Evolutionary conservation across 2,329 filamentous ascomycete species (phyloP).

Genomic region (Akanthomyces muscarius): DNA sequence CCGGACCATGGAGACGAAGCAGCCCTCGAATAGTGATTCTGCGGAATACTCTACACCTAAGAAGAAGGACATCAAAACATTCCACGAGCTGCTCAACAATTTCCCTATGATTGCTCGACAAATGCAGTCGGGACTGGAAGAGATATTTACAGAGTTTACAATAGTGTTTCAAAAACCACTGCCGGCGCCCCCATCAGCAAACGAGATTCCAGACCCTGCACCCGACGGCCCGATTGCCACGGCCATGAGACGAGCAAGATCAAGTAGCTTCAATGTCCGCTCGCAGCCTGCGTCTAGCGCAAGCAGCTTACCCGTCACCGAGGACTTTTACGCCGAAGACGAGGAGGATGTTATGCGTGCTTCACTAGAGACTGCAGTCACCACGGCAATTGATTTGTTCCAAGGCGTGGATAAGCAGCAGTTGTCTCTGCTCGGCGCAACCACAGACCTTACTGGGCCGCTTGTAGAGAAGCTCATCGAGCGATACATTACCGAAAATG

Average conservation of each 20-base stretch:
- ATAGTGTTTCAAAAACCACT: slow-evolving; percentile 80
- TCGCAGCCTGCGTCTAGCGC: slow-evolving; percentile 20
- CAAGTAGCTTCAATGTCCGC: slow-evolving; percentile 43
- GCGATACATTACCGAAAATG: slow-evolving; percentile 87
- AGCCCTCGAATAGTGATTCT: slow-evolving; percentile 34
- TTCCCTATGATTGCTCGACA: slow-evolving; percentile 96
- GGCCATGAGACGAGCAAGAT: slow-evolving; percentile 53
- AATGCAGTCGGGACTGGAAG: slow-evolving; percentile 89
- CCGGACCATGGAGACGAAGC: slow-evolving; percentile 36
- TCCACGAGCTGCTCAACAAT: slow-evolving; percentile 81
- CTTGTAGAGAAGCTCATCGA: slow-evolving; percentile 92
- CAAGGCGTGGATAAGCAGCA: slow-evolving; percentile 95
- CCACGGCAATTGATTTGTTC: slow-evolving; percentile 89
- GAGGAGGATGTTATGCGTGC: slow-evolving; percentile 88
- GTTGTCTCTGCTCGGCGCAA: slow-evolving; percentile 83
- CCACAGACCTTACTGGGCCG: slow-evolving; percentile 88
- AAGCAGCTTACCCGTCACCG: slow-evolving; percentile 45
- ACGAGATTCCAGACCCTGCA: slow-evolving; percentile 54
- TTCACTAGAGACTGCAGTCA: slow-evolving; percentile 87
- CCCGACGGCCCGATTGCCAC: slow-evolving; percentile 54
- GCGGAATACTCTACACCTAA: slow-evolving; percentile 42
- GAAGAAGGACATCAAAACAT: slow-evolving; percentile 89
- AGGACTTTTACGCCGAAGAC: slow-evolving; percentile 74
- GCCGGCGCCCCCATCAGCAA: slow-evolving; percentile 66
- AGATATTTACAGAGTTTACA: slow-evolving; percentile 84